Base-by-base conservation (phyloP, 129 eudicot species). In the Artemisia tridentata region DNA sequence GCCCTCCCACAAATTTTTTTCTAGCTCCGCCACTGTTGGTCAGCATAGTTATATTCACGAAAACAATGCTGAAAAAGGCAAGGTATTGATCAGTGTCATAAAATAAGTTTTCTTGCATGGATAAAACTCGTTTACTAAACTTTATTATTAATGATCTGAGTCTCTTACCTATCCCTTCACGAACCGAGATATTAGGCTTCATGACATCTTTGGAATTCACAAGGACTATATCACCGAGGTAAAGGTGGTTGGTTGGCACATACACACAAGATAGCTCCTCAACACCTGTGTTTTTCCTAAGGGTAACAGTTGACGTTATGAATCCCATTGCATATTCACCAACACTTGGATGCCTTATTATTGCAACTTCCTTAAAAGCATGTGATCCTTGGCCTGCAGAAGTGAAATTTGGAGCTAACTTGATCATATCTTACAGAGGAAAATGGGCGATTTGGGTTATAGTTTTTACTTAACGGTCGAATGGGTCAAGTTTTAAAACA, bases 241-340 rank as follows among this genome's bases (percentile, higher is more conserved):
- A 90, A 4, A 90, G 89, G 75, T 90, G 95, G 78, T 90, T 90
- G n/a, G 97, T 87, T 45, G 97, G 97, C 63, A 90, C 84, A 77
- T 90, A 90, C 53, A 87, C 95, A 51, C 89, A 83, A 68, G 80
- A 84, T 57, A 90, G 87, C 75, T 87, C 97, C 80, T 90, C 97
- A 5, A 76, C 61, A 5, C 96, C 91, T 18, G 80, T 58, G 34
- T 23, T 58, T 12, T 58, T 58, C 41, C 41, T 12, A 23, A 58
- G 64, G 64, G n/a, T 60, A 60, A 60, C 65, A 5, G 65, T 60
- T 60, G 65, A 60, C 27, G 65, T 60, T 27, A 60, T 14, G 46
- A 60, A 60, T 60, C 65, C 65, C 5, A 60, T 1, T 25, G 46
- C 45, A 1, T 60, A 60, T 60, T 60, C 46, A 11, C 46, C 65